These are phyloP conservation scores for Excoecaria agallocha DNA, from an alignment of 345 rosid genomes.

Conservation along the genomic window DNA sequence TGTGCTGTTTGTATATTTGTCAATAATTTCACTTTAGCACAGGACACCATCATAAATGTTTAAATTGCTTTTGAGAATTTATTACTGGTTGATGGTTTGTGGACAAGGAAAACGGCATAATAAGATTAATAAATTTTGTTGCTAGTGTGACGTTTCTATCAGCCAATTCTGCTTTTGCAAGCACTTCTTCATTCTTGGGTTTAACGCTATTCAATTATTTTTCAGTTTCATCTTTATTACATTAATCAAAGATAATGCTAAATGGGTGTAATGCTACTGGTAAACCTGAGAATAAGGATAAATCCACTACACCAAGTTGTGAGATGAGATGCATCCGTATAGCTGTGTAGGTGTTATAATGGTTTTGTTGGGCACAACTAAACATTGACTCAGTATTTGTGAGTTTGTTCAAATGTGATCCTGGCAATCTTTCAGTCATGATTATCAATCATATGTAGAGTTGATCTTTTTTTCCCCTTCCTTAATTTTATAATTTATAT, in stretches of 20 bases:
- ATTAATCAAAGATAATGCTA: neutral
- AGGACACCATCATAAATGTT: neutral
- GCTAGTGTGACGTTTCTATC: neutral
- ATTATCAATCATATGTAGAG: neutral
- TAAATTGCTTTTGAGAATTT: neutral
- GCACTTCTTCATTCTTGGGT: neutral
- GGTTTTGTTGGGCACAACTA: too few species aligned
- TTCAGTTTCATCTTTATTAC: neutral
- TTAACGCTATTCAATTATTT: neutral
- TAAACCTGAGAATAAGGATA: neutral
- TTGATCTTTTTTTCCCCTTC: neutral
- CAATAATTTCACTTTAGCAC: neutral
- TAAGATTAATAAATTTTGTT: neutral
- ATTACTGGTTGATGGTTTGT: neutral
- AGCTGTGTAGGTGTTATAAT: too few species aligned
- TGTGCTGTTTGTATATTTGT: neutral
- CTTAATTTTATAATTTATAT: neutral
- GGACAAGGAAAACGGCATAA: neutral
- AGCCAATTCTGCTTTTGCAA: neutral
- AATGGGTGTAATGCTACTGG: neutral
- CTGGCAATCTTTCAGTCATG: neutral
- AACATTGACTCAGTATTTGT: too few species aligned
- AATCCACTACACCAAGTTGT: neutral
- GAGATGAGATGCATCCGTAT: neutral
- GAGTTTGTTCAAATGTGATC: too few species aligned